Base-by-base conservation (phyloP, 495 filamentous ascomycete genomes). In the Daldinia vernicosa region DNA sequence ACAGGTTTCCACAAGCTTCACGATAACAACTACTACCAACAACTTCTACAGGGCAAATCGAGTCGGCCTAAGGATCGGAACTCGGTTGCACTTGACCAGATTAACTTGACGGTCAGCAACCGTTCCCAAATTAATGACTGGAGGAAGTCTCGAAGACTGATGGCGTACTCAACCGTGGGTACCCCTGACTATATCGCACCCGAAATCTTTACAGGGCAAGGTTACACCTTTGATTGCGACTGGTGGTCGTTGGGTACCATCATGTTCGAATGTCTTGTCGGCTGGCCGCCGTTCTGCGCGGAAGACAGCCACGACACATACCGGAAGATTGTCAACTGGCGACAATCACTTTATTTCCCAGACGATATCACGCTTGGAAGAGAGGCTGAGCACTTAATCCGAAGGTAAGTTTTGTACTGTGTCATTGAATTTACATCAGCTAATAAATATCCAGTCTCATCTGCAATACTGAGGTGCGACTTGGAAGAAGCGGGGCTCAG, bases 201-300 rank as follows among this genome's bases (percentile, higher is more conserved):
- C 2, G 95, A 99, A 76, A 98, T 99, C 70, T 99, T 99, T 81
- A 93, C 91, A 30, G 94, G 95, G 39, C 90, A 96, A 74, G 95
- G 95, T 45, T 99, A 99, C 80, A 90, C 92, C 45, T 96, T 93
- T 73, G 90, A 95, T 75, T 99, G 95, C 75, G 95, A 99, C 84
- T 99, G 95, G 95, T 99, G 95, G 95, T 94, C 91, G 35, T 86
- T 99, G 32, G 95, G 95, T 64, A 98, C 95, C 33, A 99, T 99
- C 82, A 99, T 98, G 95, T 99, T 98, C 74, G 95, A 99, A 79
- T 99, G 95, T 83, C 87, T 98, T 54, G 93, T 99, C 66, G 95
- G 95, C 62, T 99, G 95, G 95, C 95, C 95, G 59, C 95, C 95
- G 5, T 99, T 99, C 89, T 99, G 95, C 74, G 95, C 95, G 27